Evolutionary conservation across 2,329 filamentous ascomycete species (phyloP).

Genomic region (Penicillium sp.): DNA sequence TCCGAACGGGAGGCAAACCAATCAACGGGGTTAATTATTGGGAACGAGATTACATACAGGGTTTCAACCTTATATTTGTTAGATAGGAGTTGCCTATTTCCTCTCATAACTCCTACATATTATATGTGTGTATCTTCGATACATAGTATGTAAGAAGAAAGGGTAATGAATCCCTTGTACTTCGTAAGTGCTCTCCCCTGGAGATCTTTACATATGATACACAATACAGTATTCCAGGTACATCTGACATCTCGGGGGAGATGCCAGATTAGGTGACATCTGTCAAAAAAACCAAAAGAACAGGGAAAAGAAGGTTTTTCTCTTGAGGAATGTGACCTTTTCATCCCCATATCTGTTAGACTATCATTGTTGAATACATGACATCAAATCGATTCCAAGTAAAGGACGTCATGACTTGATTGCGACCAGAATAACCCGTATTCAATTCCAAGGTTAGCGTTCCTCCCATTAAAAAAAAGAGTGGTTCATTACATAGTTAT

Average conservation of each 20-base stretch:
- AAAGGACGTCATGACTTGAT: conserved; percentile 22
- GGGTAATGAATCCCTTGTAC: background rate
- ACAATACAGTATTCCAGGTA: background rate
- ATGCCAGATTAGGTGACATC: conserved; percentile 2
- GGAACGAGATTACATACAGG: background rate
- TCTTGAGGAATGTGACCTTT: background rate
- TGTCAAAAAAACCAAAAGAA: background rate
- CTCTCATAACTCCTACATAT: background rate
- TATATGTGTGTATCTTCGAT: no score
- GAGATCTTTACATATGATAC: background rate
- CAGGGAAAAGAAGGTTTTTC: background rate
- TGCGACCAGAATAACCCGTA: conserved; percentile 8
- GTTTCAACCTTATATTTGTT: background rate
- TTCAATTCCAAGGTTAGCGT: background rate
- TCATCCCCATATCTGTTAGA: background rate
- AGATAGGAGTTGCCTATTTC: background rate
- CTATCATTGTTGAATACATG: background rate
- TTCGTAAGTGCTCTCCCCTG: background rate
- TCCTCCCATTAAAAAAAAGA: background rate
- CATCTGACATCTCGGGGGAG: background rate
- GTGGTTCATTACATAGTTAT: background rate
- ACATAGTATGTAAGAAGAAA: background rate
- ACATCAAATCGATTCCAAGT: background rate
- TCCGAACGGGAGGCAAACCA: background rate
- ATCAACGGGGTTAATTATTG: background rate